Conservation (phyloP, 441 rosid species). For the Hura crepitans region DNA sequence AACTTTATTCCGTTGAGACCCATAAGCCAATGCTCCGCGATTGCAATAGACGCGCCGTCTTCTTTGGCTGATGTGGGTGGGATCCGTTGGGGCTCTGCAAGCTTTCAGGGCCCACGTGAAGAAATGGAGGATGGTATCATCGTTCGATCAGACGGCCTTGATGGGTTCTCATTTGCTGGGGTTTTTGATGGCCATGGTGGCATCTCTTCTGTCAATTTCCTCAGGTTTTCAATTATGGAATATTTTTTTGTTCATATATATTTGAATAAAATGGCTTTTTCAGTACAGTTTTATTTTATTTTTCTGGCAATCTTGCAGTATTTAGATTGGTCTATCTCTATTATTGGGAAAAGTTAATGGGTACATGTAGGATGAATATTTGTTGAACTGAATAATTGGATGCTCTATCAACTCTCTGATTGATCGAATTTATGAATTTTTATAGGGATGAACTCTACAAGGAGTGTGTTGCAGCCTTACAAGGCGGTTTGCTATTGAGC, state of each 20-base stretch:
- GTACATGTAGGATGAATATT: no score
- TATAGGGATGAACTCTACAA: constrained; percentile 80
- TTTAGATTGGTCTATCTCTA: no score
- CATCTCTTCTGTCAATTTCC: constrained; percentile 62
- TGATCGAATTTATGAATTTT: background rate
- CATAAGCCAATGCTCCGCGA: constrained; percentile 58
- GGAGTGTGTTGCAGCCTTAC: constrained; percentile 66
- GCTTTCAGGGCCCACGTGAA: constrained; percentile 69
- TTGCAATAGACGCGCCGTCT: constrained; percentile 77
- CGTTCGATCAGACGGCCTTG: constrained; percentile 61
- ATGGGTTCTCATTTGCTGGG: constrained; percentile 79
- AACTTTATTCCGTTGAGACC: constrained; percentile 17
- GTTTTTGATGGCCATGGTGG: constrained; percentile 94
- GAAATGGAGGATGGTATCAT: constrained; percentile 84
- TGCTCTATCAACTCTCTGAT: background rate
- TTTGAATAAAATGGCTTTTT: no score
- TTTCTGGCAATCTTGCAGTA: no score
- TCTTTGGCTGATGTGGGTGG: constrained; percentile 52
- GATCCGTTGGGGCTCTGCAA: constrained; percentile 67
- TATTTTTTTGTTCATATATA: no score
- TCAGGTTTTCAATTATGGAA: constrained; percentile 36
- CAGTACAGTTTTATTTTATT: no score
- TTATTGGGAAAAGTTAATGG: no score
- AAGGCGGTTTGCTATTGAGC: constrained; percentile 63
- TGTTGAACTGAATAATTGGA: no score